Evolutionary conservation across 2,329 filamentous ascomycete species (phyloP).

Genomic region (Colletotrichum sp.): DNA sequence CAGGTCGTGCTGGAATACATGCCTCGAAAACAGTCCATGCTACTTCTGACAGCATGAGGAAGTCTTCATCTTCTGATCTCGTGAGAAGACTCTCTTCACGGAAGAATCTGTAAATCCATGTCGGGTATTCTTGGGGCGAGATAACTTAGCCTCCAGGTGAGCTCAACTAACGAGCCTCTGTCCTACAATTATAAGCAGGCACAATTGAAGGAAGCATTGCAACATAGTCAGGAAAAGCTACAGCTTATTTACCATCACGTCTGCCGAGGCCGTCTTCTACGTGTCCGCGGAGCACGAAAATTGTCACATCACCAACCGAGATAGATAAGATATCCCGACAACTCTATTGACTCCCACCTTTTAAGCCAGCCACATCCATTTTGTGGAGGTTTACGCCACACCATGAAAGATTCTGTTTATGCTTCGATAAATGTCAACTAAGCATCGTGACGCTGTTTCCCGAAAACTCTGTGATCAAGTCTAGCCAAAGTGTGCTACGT

Average conservation of each 20-base stretch:
- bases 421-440: no score
- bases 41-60: background rate
- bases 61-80: background rate
- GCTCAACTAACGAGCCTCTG: background rate
- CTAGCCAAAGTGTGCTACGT: background rate
- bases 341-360: background rate
- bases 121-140: background rate
- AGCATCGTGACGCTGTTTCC: background rate
- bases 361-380: no score
- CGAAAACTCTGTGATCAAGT: background rate
- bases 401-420: no score
- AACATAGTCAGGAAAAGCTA: background rate
- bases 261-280: background rate
- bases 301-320: background rate
- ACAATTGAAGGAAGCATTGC: rapidly evolving
- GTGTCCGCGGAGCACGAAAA: background rate
- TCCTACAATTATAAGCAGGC: background rate
- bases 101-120: background rate
- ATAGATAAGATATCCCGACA: background rate
- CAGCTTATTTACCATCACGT: background rate
- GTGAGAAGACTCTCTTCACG: background rate
- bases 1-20: background rate
- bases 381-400: no score
- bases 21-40: background rate
- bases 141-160: background rate